Percentiles rank a stretch among this genome's conserved stretches.
These are phyloP conservation scores for Centaurea solstitialis DNA, from an alignment of 129 eudicot genomes.

Conservation along the genomic window DNA sequence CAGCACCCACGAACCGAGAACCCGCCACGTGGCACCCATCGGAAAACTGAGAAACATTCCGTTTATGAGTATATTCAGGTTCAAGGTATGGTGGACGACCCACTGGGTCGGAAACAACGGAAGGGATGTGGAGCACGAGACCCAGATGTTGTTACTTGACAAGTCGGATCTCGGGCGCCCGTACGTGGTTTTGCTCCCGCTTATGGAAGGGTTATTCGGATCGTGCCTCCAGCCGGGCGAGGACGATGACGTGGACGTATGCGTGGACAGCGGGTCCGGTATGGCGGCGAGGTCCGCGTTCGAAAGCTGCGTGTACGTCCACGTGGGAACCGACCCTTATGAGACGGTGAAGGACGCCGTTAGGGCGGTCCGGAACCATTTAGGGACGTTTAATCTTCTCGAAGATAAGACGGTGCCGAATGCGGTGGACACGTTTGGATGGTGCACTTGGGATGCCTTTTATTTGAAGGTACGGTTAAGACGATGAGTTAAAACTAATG, in stretches of 20 bases:
- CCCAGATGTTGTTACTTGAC: constrained; percentile 70
- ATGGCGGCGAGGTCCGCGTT: constrained; percentile 34
- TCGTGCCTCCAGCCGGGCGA: constrained; percentile 75
- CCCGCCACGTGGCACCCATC: constrained; percentile 62
- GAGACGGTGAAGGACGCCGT: constrained; percentile 54
- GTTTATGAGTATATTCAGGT: constrained; percentile 83
- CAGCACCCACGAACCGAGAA: constrained; percentile 39
- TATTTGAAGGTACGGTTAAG: constrained; percentile 64
- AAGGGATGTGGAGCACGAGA: constrained; percentile 68
- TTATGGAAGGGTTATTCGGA: constrained; percentile 72
- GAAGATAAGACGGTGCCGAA: constrained; percentile 81
- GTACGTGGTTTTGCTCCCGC: constrained; percentile 69
- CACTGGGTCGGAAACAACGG: constrained; percentile 79
- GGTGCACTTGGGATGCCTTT: constrained; percentile 99
- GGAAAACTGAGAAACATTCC: constrained; percentile 59
- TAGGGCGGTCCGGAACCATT: constrained; percentile 52
- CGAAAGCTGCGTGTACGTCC: constrained; percentile 54
- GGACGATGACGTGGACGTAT: constrained; percentile 47
- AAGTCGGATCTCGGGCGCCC: constrained; percentile 55
- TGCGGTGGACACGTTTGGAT: constrained; percentile 86
- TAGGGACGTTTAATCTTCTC: constrained; percentile 74
- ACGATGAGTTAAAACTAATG: no score
- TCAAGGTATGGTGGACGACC: constrained; percentile 97
- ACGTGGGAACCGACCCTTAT: constrained; percentile 60
- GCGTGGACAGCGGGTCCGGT: constrained; percentile 83